Conservation (phyloP, 176 grass and related monocot species). For the Oryza rufipogon region DNA sequence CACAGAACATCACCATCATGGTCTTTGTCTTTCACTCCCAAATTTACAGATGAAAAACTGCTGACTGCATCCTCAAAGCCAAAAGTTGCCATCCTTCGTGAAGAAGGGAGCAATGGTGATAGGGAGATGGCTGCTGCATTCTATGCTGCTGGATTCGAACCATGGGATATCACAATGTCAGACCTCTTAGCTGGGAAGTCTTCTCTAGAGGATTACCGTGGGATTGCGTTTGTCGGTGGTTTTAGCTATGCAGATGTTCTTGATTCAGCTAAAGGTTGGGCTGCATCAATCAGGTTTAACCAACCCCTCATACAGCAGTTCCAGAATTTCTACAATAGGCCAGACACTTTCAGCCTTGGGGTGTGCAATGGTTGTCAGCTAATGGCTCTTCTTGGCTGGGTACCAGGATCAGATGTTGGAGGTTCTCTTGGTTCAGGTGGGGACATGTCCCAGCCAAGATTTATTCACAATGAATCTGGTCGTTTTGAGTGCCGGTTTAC, state of each 20-base stretch:
- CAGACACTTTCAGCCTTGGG: conserved; percentile 91
- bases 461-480: conserved; percentile 92
- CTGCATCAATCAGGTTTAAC: conserved; percentile 91
- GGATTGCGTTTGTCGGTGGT: conserved; percentile 91
- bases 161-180: conserved; percentile 90
- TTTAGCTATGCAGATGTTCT: conserved; percentile 95
- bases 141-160: conserved; percentile 81
- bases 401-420: conserved; percentile 66
- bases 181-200: conserved; percentile 63
- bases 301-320: conserved; percentile 76
- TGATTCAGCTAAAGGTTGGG: conserved; percentile 92
- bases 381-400: conserved; percentile 98
- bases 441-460: conserved; percentile 84
- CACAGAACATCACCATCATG: conserved; percentile 60
- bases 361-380: conserved; percentile 95
- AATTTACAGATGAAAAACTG: conserved; percentile 65
- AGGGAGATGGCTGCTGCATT: conserved; percentile 93
- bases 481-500: conserved; percentile 83
- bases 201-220: conserved; percentile 60
- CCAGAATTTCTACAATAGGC: conserved; percentile 77
- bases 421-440: conserved; percentile 63
- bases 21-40: conserved; percentile 72
- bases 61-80: conserved; percentile 65
- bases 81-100: conserved; percentile 88
- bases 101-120: conserved; percentile 96